Conservation (phyloP, 108 stramenopile species). For the Hondaea fermentalgiana region DNA sequence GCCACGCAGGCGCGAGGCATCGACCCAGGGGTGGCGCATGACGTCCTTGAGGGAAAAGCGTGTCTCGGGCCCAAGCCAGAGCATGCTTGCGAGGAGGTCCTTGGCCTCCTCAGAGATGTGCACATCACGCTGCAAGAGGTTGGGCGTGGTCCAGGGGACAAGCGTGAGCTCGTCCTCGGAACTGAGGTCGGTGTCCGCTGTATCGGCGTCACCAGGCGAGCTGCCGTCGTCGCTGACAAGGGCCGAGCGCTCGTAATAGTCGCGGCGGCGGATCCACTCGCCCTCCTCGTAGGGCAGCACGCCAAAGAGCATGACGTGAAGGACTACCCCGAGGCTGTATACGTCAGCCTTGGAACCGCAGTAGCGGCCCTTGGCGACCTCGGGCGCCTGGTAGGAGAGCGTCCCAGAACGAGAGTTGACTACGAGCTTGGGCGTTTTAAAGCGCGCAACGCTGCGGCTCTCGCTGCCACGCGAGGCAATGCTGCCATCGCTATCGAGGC, state of each 20-base stretch:
- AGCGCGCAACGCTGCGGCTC: background rate
- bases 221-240: background rate
- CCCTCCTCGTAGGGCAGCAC: background rate
- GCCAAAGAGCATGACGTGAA: constrained; percentile 8
- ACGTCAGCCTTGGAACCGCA: background rate
- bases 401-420: background rate
- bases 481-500: background rate
- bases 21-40: constrained; percentile 11
- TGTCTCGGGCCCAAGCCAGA: background rate
- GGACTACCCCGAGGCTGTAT: background rate
- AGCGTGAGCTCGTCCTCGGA: background rate
- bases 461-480: background rate
- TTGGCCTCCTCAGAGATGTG: background rate
- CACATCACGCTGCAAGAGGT: background rate
- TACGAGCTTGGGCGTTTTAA: background rate
- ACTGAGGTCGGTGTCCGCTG: background rate
- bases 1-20: background rate
- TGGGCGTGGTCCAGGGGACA: background rate
- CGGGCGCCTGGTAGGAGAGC: background rate
- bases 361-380: background rate
- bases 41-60: background rate
- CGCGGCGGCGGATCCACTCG: background rate
- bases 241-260: background rate
- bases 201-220: background rate
- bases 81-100: background rate